Conservation (phyloP, 768 basidiomycete genomes). For the Hygrophoropsis aurantiaca region DNA sequence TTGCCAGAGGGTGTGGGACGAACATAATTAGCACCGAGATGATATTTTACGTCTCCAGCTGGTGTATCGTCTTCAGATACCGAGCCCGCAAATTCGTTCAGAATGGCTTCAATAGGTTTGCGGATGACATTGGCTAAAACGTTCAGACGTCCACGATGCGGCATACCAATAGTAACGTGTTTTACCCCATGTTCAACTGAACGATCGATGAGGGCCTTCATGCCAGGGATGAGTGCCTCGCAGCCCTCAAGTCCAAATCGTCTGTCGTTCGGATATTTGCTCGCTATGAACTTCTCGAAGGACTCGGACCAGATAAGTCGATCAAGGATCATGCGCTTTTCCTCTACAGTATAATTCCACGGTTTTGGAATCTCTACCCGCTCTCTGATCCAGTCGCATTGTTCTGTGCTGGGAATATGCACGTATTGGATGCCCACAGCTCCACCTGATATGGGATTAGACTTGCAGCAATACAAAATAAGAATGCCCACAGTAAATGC, state of each 20-base stretch:
- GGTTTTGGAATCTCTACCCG: slow-evolving; percentile 88
- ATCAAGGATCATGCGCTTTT: slow-evolving; percentile 95
- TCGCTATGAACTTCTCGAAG: slow-evolving; percentile 96
- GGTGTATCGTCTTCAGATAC: slow-evolving; percentile 62
- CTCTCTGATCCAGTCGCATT: slow-evolving; percentile 95
- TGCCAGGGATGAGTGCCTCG: slow-evolving; percentile 92
- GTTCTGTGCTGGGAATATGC: slow-evolving; percentile 92
- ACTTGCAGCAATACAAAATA: slow-evolving; percentile 8
- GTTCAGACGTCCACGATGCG: slow-evolving; percentile 94
- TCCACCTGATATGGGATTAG: slow-evolving; percentile 42
- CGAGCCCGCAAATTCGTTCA: slow-evolving; percentile 86
- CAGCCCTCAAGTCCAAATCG: slow-evolving; percentile 95
- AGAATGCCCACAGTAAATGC: slow-evolving; percentile 76
- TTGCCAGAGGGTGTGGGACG: slow-evolving; percentile 95
- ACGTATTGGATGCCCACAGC: slow-evolving; percentile 82
- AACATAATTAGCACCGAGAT: slow-evolving; percentile 94
- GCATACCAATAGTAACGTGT: slow-evolving; percentile 93
- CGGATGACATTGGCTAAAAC: slow-evolving; percentile 94
- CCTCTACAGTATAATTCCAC: slow-evolving; percentile 91
- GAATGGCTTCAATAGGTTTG: slow-evolving; percentile 93
- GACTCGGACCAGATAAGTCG: slow-evolving; percentile 95
- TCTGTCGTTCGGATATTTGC: slow-evolving; percentile 96
- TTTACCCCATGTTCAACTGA: slow-evolving; percentile 92
- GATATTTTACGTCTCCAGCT: slow-evolving; percentile 95
- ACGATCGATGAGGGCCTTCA: slow-evolving; percentile 96